These are phyloP conservation scores for Brachypodium distachyon DNA, from an alignment of 202 grass and related monocot species.

Conservation along the genomic window DNA sequence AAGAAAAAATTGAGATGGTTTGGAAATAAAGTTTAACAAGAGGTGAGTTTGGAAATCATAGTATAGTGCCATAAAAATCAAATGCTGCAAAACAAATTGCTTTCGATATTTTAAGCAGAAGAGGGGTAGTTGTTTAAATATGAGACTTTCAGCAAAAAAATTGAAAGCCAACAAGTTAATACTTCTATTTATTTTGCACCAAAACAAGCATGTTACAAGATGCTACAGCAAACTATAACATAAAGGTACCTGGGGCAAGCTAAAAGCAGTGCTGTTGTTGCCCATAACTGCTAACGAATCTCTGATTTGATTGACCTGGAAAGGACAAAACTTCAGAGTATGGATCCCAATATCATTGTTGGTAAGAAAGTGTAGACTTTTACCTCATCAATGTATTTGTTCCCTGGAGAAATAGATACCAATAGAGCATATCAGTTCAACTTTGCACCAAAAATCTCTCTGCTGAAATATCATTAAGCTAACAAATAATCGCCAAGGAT, in stretches of 20 bases:
- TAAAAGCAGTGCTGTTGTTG: constrained; percentile 91
- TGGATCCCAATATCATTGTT: neutral
- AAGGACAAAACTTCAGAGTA: neutral
- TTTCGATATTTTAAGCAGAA: too few species aligned
- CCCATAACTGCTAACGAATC: constrained; percentile 94
- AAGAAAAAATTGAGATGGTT: neutral
- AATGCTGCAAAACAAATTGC: too few species aligned
- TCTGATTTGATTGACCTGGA: constrained; percentile 96
- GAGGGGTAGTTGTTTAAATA: too few species aligned
- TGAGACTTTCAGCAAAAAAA: too few species aligned
- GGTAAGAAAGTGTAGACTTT: neutral
- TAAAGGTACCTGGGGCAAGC: constrained; percentile 81
- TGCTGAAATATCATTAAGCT: constrained; percentile 6
- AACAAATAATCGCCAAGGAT: neutral
- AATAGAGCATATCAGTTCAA: constrained; percentile 10
- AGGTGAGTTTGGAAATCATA: too few species aligned
- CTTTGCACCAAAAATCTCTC: neutral
- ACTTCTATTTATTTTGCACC: too few species aligned
- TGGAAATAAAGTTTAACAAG: neutral
- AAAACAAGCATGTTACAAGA: too few species aligned
- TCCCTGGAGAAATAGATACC: constrained; percentile 45
- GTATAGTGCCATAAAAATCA: too few species aligned
- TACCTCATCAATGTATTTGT: constrained; percentile 96
- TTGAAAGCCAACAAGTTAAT: too few species aligned
- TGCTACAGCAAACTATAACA: neutral